A percentile compares a stretch with the other conserved stretches of the same genome.
These are phyloP conservation scores for Leptographium lundbergii DNA, from an alignment of 2,329 filamentous ascomycete genomes.

Conservation along the genomic window DNA sequence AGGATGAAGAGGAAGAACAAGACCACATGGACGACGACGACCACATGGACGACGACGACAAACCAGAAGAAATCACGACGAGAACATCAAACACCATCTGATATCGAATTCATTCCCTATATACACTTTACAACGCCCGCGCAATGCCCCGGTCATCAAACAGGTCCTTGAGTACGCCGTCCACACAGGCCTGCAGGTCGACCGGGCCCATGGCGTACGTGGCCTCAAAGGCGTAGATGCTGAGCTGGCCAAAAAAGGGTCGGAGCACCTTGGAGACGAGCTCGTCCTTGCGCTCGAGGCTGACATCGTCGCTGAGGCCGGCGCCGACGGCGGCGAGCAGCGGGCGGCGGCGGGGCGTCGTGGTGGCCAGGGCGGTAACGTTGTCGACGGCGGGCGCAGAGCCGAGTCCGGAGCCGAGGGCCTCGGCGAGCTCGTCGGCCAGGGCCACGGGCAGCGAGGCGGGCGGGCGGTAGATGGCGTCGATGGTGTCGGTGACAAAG, in stretches of 20 bases:
- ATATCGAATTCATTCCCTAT: not conserved
- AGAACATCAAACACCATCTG: too few relatives aligned
- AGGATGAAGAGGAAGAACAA: not conserved
- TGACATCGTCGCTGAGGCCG: slow-evolving; percentile 40
- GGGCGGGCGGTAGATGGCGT: slow-evolving; percentile 75
- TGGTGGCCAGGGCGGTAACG: slow-evolving; percentile 8
- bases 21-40: not conserved
- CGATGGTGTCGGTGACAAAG: slow-evolving; percentile 92
- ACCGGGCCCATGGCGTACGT: slow-evolving; percentile 71
- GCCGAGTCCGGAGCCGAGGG: slow-evolving; percentile 32
- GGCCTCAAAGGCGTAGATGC: slow-evolving; percentile 86
- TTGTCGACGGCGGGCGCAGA: slow-evolving; percentile 17
- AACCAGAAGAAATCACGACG: not conserved
- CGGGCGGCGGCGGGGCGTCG: slow-evolving; percentile 29
- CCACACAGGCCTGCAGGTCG: slow-evolving; percentile 52
- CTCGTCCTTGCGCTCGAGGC: slow-evolving; percentile 49
- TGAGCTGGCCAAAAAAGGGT: slow-evolving; percentile 84
- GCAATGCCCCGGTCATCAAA: slow-evolving; percentile 67
- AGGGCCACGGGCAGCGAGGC: slow-evolving; percentile 60
- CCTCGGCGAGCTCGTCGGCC: slow-evolving; percentile 73
- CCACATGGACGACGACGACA: not conserved
- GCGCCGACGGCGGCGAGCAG: slow-evolving; percentile 35
- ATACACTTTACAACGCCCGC: slow-evolving; percentile 34
- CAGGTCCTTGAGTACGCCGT: slow-evolving; percentile 56
- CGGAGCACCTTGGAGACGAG: slow-evolving; percentile 66